Percentiles rank a stretch among this genome's conserved stretches.
Conservation (phyloP, 306 rosid species). For the Dryas alaskensis region DNA sequence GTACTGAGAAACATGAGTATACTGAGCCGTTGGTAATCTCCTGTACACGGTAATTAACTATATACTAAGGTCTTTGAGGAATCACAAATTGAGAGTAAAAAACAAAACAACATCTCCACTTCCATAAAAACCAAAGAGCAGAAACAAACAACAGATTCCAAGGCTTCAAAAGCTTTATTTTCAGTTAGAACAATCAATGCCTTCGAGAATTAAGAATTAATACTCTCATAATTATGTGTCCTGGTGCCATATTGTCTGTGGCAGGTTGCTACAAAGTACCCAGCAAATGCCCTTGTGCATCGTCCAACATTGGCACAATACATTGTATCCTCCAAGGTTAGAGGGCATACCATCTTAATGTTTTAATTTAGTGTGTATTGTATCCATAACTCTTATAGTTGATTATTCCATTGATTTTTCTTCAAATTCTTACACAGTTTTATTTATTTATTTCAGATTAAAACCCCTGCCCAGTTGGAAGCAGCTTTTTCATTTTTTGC, state of each 20-base stretch:
- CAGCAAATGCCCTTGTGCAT: constrained; percentile 76
- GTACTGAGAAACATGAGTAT: too few species aligned
- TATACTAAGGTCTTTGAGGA: too few species aligned
- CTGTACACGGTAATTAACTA: too few species aligned
- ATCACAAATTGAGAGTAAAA: too few species aligned
- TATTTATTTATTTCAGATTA: constrained; percentile 53
- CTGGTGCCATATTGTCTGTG: constrained; percentile 20
- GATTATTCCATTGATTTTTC: not conserved
- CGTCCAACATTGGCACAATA: constrained; percentile 65
- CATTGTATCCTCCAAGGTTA: constrained; percentile 70
- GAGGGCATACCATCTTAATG: not conserved
- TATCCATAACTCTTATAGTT: not conserved
- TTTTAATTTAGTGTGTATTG: not conserved
- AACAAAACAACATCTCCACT: too few species aligned
- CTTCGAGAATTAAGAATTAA: not conserved
- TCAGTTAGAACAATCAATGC: too few species aligned
- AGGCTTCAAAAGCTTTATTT: too few species aligned
- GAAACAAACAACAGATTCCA: too few species aligned
- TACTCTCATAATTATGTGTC: not conserved
- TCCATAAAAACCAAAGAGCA: too few species aligned
- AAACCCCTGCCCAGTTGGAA: constrained; percentile 80
- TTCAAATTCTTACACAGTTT: constrained; percentile 5
- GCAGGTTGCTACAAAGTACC: constrained; percentile 92
- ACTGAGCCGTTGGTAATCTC: constrained; percentile 44
- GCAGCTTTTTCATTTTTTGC: constrained; percentile 71